A percentile compares a stretch with the other conserved stretches of the same genome.
These are phyloP conservation scores for Alternaria rosae DNA, from an alignment of 2,329 filamentous ascomycete species.

Conservation along the genomic window DNA sequence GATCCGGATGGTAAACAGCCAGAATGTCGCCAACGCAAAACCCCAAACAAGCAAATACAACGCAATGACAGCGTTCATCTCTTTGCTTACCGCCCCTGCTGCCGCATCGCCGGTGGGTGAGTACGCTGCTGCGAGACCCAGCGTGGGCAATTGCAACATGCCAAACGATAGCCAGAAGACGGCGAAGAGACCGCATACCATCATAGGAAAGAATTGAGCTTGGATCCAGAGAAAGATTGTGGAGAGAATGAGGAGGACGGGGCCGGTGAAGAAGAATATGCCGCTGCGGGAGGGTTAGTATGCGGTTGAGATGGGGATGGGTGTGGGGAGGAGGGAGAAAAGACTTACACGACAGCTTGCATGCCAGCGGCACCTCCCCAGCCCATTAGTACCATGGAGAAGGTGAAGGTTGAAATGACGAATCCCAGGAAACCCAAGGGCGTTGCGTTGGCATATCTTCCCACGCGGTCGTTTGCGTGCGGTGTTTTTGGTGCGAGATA, in stretches of 20 bases:
- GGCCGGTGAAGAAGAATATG: slow-evolving; percentile 56
- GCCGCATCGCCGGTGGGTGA: slow-evolving; percentile 53
- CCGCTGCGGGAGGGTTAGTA: slow-evolving; percentile 23
- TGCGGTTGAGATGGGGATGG: background rate
- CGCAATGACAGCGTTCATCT: slow-evolving; percentile 59
- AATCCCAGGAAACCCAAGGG: slow-evolving; percentile 45
- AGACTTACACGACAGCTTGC: slow-evolving; percentile 43
- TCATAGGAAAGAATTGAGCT: slow-evolving; percentile 52
- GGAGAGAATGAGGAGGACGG: slow-evolving; percentile 56
- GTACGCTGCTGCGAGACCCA: slow-evolving; percentile 57
- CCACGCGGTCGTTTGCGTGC: slow-evolving; percentile 25
- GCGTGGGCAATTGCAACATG: slow-evolving; percentile 59
- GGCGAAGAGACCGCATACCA: slow-evolving; percentile 60
- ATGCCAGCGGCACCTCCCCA: slow-evolving; percentile 50
- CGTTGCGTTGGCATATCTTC: slow-evolving; percentile 34
- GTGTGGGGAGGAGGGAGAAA: background rate
- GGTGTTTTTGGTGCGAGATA: slow-evolving; percentile 38
- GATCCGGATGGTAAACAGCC: slow-evolving; percentile 60
- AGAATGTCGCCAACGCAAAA: slow-evolving; percentile 61
- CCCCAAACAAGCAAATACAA: slow-evolving; percentile 63
- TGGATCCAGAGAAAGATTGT: slow-evolving; percentile 62
- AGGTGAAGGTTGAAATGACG: slow-evolving; percentile 52
- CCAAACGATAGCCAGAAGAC: slow-evolving; percentile 63
- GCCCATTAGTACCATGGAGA: slow-evolving; percentile 51
- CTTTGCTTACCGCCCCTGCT: slow-evolving; percentile 53